A percentile compares a stretch with the other conserved stretches of the same genome.
Evolutionary conservation across 1,139 yeast genomes (phyloP).

Genomic region (Saccharomyces hybrid): DNA sequence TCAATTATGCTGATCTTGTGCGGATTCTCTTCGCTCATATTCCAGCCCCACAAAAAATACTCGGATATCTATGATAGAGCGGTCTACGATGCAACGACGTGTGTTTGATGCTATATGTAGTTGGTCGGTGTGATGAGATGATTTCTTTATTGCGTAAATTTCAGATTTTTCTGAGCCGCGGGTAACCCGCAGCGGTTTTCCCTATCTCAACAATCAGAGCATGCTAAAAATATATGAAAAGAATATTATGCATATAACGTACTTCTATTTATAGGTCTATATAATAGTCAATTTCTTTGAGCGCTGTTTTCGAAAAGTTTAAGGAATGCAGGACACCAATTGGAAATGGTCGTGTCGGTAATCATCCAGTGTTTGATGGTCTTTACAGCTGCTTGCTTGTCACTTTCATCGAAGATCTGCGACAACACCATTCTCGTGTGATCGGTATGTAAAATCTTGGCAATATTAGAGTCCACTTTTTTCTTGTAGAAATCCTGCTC

Average conservation of each 20-base stretch:
- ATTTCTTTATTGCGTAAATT: not conserved
- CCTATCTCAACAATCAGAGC: too few species aligned
- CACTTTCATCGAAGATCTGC: constrained; percentile 16
- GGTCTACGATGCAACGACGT: not conserved
- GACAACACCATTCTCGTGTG: constrained; percentile 18
- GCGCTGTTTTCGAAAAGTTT: constrained; percentile 20
- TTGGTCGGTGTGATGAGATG: not conserved
- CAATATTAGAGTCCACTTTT: constrained; percentile 21
- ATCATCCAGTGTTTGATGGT: constrained; percentile 28
- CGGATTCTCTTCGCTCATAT: constrained; percentile 1
- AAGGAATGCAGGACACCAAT: constrained; percentile 31
- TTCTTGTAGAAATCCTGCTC: constrained; percentile 25
- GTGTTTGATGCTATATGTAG: not conserved
- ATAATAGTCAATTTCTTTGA: not conserved
- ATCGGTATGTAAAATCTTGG: constrained; percentile 14
- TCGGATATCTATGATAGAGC: too few species aligned
- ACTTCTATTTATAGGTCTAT: not conserved
- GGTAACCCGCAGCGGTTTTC: not conserved
- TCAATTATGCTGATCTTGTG: constrained; percentile 2
- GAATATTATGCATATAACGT: not conserved
- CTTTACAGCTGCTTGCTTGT: constrained; percentile 10
- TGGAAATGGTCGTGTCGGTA: constrained; percentile 25
- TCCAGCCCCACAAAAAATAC: too few species aligned
- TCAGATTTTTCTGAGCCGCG: not conserved
- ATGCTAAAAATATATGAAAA: too few species aligned